These are phyloP conservation scores for Bonia amplexicaulis DNA, from an alignment of 176 grass and related monocot genomes.

Conservation along the genomic window DNA sequence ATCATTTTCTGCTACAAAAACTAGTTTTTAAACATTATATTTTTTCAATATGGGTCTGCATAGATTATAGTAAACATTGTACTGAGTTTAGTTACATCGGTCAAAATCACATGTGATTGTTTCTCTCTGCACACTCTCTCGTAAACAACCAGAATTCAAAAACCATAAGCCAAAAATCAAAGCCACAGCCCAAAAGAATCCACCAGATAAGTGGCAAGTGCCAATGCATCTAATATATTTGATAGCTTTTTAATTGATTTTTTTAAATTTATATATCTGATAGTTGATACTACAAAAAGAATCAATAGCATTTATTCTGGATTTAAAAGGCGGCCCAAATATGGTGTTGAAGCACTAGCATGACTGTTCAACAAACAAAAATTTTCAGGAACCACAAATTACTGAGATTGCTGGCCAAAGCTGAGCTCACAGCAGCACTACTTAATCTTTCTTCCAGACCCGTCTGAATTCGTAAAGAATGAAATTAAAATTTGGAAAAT, in stretches of 20 bases:
- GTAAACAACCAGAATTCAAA: no score
- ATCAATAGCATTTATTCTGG: neutral
- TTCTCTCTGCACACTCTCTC: no score
- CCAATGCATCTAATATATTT: neutral
- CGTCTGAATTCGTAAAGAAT: neutral
- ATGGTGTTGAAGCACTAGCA: neutral
- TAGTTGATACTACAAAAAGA: neutral
- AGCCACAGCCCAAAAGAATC: no score
- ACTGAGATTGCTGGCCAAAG: neutral
- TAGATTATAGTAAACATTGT: no score
- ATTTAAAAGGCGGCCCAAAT: neutral
- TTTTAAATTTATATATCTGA: neutral
- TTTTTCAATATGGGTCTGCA: no score
- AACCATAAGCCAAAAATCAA: no score
- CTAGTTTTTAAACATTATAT: no score
- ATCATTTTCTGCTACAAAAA: no score
- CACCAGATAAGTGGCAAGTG: neutral
- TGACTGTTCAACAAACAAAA: neutral
- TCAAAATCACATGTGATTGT: no score
- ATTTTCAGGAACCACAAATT: neutral
- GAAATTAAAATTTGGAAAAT: neutral
- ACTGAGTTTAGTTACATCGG: no score
- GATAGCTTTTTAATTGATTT: no score
- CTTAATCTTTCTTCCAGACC: neutral
- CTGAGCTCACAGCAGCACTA: neutral